Evolutionary conservation across 352 stramenopile species (phyloP).

Genomic region (Phytopythium litorale): DNA sequence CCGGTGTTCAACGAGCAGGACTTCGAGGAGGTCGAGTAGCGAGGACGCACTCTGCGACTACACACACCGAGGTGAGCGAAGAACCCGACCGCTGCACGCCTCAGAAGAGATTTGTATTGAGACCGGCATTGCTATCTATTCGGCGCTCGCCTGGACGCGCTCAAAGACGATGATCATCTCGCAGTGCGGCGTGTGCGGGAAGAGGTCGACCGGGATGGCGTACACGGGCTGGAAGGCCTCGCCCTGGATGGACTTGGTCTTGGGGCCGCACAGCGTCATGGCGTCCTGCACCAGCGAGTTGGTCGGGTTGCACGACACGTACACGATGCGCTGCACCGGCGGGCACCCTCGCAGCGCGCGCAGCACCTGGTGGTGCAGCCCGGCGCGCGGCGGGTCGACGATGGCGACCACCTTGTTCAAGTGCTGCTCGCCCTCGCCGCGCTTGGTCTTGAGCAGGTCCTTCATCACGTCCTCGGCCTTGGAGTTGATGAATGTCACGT

Average conservation of each 20-base stretch:
- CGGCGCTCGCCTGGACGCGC: constrained; percentile 38
- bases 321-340: constrained; percentile 91
- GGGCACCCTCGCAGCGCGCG: constrained; percentile 79
- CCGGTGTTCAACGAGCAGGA: constrained; percentile 55
- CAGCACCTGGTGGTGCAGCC: constrained; percentile 92
- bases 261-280: constrained; percentile 89
- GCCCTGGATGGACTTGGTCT: constrained; percentile 91
- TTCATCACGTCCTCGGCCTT: constrained; percentile 91
- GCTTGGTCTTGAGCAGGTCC: constrained; percentile 68
- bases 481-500: constrained; percentile 89
- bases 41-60: background rate
- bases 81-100: background rate
- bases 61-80: background rate
- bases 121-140: constrained; percentile 2
- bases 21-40: constrained; percentile 58
- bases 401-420: constrained; percentile 91
- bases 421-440: constrained; percentile 42
- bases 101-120: background rate
- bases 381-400: constrained; percentile 95
- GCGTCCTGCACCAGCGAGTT: constrained; percentile 90
- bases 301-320: constrained; percentile 98
- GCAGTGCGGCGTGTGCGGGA: constrained; percentile 97
- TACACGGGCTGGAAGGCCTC: constrained; percentile 90
- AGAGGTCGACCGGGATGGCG: constrained; percentile 97
- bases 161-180: constrained; percentile 99